phyloP scores from a whole-genome alignment of 257 asterid genomes.

The Solanum ossicruentum region DNA sequence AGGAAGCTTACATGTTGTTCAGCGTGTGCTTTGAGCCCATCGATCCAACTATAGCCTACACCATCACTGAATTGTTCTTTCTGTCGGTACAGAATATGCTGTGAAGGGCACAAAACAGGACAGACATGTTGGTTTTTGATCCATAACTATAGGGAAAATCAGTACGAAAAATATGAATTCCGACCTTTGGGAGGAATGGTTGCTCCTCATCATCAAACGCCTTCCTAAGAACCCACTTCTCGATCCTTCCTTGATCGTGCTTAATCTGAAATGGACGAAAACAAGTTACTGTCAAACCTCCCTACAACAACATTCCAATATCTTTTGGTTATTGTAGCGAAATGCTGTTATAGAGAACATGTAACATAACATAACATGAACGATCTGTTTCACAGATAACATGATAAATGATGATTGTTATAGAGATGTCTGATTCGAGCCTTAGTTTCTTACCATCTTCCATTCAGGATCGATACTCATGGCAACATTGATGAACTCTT shows the following conservation, averaged over 20 bases:
- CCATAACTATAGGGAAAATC: not conserved
- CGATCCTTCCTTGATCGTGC: constrained; percentile 61
- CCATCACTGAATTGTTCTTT: constrained; percentile 98
- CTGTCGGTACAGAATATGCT: constrained; percentile 91
- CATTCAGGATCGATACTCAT: constrained; percentile 91
- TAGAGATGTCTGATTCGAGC: not conserved
- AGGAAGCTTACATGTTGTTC: constrained; percentile 44
- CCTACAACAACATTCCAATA: not conserved
- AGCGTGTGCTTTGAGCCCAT: constrained; percentile 93
- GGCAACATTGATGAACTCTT: constrained; percentile 75
- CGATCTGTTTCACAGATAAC: not conserved
- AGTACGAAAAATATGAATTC: not conserved
- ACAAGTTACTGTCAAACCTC: not conserved
- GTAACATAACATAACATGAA: not conserved
- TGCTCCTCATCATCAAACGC: constrained; percentile 86
- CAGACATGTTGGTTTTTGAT: not conserved
- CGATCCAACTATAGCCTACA: constrained; percentile 98
- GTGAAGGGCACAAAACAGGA: constrained; percentile 19
- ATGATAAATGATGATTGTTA: not conserved
- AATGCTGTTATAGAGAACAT: not conserved
- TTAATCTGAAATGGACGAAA: constrained; percentile 37
- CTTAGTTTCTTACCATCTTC: constrained; percentile 48
- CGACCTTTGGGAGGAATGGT: constrained; percentile 94
- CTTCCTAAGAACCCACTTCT: constrained; percentile 90
- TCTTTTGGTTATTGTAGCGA: not conserved